Conservation (phyloP, 345 rosid genomes). For the Ceriops decandra region DNA sequence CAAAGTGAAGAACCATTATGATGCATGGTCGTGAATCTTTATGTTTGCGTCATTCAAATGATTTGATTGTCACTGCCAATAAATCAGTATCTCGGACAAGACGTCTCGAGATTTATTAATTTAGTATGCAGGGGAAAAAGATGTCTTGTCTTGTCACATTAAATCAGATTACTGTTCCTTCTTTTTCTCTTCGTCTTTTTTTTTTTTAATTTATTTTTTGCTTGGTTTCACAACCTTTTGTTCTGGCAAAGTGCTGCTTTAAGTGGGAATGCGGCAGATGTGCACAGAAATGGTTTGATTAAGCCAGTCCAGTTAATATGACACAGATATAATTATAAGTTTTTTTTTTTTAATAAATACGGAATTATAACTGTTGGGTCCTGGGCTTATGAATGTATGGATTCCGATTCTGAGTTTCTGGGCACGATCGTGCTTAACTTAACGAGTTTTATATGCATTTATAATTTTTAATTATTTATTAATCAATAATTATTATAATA, state of each 20-base stretch:
- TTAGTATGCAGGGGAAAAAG: slow-evolving; percentile 28
- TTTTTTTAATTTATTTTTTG: neutral
- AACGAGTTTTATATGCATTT: too few species aligned
- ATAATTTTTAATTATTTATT: too few species aligned
- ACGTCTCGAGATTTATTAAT: slow-evolving; percentile 11
- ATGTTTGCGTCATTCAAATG: slow-evolving; percentile 9
- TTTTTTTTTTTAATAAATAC: too few species aligned
- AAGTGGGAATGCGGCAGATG: neutral
- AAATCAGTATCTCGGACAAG: slow-evolving; percentile 31
- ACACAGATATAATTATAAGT: too few species aligned
- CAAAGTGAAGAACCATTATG: neutral
- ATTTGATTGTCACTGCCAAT: slow-evolving; percentile 37
- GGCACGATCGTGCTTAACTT: too few species aligned
- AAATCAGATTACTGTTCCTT: slow-evolving; percentile 40
- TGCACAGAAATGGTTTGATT: neutral
- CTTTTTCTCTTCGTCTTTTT: slow-evolving; percentile 11
- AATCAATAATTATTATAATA: too few species aligned
- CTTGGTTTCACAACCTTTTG: neutral
- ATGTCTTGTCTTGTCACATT: slow-evolving; percentile 45
- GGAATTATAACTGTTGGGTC: too few species aligned
- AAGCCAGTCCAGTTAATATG: too few species aligned
- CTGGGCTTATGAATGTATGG: too few species aligned
- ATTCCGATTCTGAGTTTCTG: too few species aligned
- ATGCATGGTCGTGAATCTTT: slow-evolving; percentile 1
- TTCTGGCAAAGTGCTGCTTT: neutral